phyloP scores from a whole-genome alignment of 192 early-diverging fungal genomes.

The Obelidium mucronatum region DNA sequence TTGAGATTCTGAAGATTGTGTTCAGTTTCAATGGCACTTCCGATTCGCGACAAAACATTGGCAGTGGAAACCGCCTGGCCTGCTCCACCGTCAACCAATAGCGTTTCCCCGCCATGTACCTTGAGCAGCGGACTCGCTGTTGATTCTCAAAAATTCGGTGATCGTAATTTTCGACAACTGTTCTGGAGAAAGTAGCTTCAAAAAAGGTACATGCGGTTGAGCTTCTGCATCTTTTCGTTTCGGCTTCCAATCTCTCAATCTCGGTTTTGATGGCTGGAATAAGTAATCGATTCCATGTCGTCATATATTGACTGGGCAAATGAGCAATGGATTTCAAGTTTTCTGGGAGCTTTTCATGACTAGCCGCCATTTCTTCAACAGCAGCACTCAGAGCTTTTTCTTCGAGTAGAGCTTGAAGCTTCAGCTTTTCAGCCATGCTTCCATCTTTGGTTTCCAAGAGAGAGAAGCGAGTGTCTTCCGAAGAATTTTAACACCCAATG shows the following conservation, averaged over 20 bases:
- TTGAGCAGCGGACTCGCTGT: conserved; percentile 38
- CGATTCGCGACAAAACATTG: conserved; percentile 65
- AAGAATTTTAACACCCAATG: conserved; percentile 80
- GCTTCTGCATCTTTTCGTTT: conserved; percentile 59
- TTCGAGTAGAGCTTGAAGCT: conserved; percentile 83
- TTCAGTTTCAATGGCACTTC: conserved; percentile 82
- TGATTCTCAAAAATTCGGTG: conserved; percentile 75
- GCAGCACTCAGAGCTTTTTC: conserved; percentile 81
- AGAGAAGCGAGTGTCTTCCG: conserved; percentile 65
- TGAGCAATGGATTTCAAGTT: conserved; percentile 58
- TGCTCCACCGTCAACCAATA: conserved; percentile 54
- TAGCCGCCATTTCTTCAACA: conserved; percentile 66
- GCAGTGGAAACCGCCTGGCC: conserved; percentile 34
- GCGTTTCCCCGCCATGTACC: conserved; percentile 22
- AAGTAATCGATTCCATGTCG: conserved; percentile 77
- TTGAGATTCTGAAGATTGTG: conserved; percentile 78
- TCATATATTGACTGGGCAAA: conserved; percentile 57
- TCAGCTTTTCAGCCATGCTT: conserved; percentile 28
- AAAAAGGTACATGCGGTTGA: conserved; percentile 65
- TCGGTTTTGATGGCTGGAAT: conserved; percentile 75
- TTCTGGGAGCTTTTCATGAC: conserved; percentile 59
- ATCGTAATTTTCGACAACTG: conserved; percentile 87
- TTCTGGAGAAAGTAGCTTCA: conserved; percentile 69
- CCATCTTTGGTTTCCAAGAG: conserved; percentile 5
- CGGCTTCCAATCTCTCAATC: conserved; percentile 58